A percentile compares a stretch with the other conserved stretches of the same genome.
Conservation (phyloP, 2,329 filamentous ascomycete genomes). For the Aspergillus nomiae region DNA sequence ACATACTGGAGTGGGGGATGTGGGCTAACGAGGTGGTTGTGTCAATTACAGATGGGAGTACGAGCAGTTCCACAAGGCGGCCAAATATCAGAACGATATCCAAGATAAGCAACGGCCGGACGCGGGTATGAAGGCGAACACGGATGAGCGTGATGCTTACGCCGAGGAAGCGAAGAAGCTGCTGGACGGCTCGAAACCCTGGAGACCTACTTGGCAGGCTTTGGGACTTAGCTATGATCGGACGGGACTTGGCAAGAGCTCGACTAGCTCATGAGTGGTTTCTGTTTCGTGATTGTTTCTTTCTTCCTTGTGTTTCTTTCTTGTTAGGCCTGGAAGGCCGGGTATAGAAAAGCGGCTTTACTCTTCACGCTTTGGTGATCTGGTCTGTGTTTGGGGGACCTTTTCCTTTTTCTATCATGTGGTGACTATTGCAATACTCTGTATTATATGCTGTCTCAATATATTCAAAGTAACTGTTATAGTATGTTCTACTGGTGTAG, state of each 20-base stretch:
- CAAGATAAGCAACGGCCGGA: slow-evolving; percentile 39
- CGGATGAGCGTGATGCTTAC: slow-evolving; percentile 49
- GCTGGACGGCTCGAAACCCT: slow-evolving; percentile 61
- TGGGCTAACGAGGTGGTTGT: background rate
- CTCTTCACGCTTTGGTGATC: slow-evolving; percentile 17
- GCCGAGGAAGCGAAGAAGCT: slow-evolving; percentile 65
- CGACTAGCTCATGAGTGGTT: slow-evolving; percentile 16
- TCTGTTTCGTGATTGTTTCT: slow-evolving; percentile 5
- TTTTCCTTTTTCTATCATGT: slow-evolving; percentile 11
- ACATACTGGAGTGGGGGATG: background rate
- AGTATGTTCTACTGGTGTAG: background rate
- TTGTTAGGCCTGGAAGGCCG: slow-evolving; percentile 8
- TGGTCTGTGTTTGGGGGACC: background rate
- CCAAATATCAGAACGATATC: slow-evolving; percentile 49
- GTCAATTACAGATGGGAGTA: slow-evolving; percentile 59
- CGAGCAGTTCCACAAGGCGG: slow-evolving; percentile 57
- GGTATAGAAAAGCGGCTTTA: slow-evolving; percentile 13
- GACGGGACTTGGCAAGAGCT: slow-evolving; percentile 20
- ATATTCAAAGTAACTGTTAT: slow-evolving; percentile 12
- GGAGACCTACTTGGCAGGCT: slow-evolving; percentile 56
- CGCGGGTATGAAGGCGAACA: slow-evolving; percentile 38
- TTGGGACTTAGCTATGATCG: slow-evolving; percentile 43
- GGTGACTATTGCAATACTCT: slow-evolving; percentile 17
- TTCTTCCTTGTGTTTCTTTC: slow-evolving; percentile 17
- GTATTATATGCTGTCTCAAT: slow-evolving; percentile 16